Conservation (phyloP, 352 stramenopile species). For the Pythium dissimile region DNA sequence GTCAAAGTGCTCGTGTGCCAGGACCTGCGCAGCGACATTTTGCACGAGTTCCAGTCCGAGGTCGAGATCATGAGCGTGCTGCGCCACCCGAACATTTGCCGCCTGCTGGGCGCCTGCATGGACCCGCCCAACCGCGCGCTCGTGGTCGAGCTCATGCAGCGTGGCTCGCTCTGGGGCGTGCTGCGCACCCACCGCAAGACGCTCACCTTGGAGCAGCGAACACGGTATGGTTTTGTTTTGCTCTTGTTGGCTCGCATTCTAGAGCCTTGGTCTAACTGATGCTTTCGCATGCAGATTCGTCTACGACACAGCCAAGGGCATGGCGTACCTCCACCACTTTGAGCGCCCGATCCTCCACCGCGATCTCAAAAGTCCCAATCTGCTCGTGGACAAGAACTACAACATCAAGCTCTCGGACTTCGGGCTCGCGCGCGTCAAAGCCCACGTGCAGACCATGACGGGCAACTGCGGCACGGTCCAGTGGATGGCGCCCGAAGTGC, state of each 20-base stretch:
- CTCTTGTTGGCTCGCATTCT: not conserved
- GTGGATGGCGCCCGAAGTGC: conserved; percentile 83
- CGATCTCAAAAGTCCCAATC: conserved; percentile 82
- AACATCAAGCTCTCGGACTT: conserved; percentile 93
- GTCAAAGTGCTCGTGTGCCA: conserved; percentile 71
- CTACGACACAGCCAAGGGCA: conserved; percentile 77
- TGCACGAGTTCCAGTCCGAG: conserved; percentile 67
- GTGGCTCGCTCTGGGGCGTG: conserved; percentile 91
- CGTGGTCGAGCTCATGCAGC: conserved; percentile 90
- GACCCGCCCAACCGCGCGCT: conserved; percentile 92
- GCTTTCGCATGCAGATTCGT: conserved; percentile 35
- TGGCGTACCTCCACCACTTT: conserved; percentile 83
- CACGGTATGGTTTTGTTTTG: too few relatives aligned
- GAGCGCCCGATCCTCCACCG: conserved; percentile 81
- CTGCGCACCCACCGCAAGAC: conserved; percentile 65
- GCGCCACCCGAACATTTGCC: conserved; percentile 94
- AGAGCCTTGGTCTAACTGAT: not conserved
- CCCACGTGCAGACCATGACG: conserved; percentile 90
- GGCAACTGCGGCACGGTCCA: conserved; percentile 88
- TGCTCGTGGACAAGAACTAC: conserved; percentile 82
- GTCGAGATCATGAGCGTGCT: conserved; percentile 83
- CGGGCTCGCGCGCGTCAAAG: conserved; percentile 88
- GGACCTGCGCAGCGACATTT: conserved; percentile 54
- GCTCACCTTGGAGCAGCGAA: conserved; percentile 52
- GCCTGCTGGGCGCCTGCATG: conserved; percentile 93